Evolutionary conservation across 306 rosid genomes (phyloP).

Genomic region (Vigna hirtella): DNA sequence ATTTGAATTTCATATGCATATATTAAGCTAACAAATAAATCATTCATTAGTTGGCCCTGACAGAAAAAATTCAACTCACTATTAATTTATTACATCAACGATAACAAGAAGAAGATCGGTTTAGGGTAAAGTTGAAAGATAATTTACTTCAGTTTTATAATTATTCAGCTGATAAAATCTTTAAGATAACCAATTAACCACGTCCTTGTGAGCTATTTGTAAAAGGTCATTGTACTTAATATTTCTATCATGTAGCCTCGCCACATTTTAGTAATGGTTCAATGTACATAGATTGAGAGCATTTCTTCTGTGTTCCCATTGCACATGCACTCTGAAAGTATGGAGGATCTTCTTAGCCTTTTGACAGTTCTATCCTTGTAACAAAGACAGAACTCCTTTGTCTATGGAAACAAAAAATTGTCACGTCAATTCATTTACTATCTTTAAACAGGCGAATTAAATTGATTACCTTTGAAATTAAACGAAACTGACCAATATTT

Average conservation of each 20-base stretch:
- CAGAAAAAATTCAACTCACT: no score
- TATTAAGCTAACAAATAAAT: neutral
- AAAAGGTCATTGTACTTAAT: constrained; percentile 12
- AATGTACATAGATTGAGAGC: constrained; percentile 30
- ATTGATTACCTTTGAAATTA: neutral
- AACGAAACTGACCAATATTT: constrained; percentile 21
- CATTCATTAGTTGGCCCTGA: no score
- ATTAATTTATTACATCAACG: neutral
- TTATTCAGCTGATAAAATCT: neutral
- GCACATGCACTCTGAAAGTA: constrained; percentile 42
- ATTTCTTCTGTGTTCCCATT: constrained; percentile 10
- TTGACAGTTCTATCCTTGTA: constrained; percentile 32
- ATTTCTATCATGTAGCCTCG: constrained; percentile 1
- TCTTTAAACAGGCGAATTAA: constrained; percentile 9
- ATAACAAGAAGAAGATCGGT: neutral
- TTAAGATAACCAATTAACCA: constrained; percentile 16
- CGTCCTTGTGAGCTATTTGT: neutral
- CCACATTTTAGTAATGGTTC: constrained; percentile 27
- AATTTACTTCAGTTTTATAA: no score
- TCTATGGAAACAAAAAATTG: constrained; percentile 34
- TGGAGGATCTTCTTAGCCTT: constrained; percentile 21
- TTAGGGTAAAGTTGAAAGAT: neutral
- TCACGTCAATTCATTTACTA: constrained; percentile 22
- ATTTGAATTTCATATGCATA: neutral
- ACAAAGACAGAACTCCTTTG: constrained; percentile 39